Percentiles rank a stretch among this genome's conserved stretches.
phyloP scores from a whole-genome alignment of 768 basidiomycete genomes.

The Mycena chlorophos region DNA sequence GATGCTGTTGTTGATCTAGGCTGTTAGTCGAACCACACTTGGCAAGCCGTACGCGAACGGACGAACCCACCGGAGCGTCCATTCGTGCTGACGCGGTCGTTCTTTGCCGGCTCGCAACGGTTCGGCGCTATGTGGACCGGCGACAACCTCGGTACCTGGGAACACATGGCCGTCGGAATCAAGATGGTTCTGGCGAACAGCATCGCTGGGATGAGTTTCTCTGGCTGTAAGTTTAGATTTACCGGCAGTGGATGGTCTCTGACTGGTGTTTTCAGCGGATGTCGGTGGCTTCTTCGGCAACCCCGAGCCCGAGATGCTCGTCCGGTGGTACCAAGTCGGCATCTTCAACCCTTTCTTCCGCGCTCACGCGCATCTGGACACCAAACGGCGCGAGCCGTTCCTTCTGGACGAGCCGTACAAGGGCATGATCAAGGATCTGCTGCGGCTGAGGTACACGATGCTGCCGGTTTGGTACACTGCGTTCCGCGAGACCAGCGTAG shows the following conservation, averaged over 20 bases:
- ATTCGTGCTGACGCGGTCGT: conserved; percentile 93
- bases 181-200: conserved; percentile 91
- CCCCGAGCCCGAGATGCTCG: conserved; percentile 90
- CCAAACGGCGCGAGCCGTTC: conserved; percentile 96
- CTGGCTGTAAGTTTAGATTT: conserved; percentile 73
- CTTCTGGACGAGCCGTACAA: conserved; percentile 88
- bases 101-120: conserved; percentile 94
- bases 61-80: conserved; percentile 78
- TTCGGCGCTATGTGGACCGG: conserved; percentile 99
- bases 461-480: conserved; percentile 98
- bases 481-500: conserved; percentile 83
- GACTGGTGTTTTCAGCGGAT: conserved; percentile 61
- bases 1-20: not conserved
- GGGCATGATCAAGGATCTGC: conserved; percentile 71
- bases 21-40: conserved; percentile 76
- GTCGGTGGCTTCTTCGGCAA: conserved; percentile 99
- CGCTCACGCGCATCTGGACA: conserved; percentile 97
- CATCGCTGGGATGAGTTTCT: conserved; percentile 88
- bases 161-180: conserved; percentile 90
- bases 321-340: conserved; percentile 96
- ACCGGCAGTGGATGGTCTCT: not conserved
- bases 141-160: conserved; percentile 97
- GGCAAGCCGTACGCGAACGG: conserved; percentile 74
- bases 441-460: conserved; percentile 82
- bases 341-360: conserved; percentile 97